Evolutionary conservation across 495 filamentous ascomycete species (phyloP), one percentile per base, ranked within the genome.

Genomic region (Neurospora sp.): DNA sequence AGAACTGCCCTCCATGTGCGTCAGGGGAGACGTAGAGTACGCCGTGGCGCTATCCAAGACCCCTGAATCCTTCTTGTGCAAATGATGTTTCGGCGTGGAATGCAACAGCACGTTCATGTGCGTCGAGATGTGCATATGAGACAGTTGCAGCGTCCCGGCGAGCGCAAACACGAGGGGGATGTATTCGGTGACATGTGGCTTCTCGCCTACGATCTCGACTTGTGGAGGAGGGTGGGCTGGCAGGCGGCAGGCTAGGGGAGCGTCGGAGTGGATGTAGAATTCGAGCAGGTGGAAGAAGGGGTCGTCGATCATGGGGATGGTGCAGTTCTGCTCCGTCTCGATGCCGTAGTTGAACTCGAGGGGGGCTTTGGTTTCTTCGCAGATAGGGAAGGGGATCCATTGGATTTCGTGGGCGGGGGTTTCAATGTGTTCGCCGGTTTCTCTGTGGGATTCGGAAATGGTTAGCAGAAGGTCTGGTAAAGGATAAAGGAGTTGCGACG

Each of bases 261-360:
- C 93, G 81, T 99, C 96, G 84, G 91, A 93, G 86, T 98, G 96
- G 77, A 98, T 90, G 88, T 98, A 98, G 87, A 97, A 98, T 83
- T 99, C 96, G 81, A 98, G 89, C 59, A 98, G 90, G 83, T 99
- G 96, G 87, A 96, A 99, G 86, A 97, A 90, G 22, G 90, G 88
- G 82, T 99, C 96, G 78, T 89, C 84, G 77, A 98, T 87, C 78
- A 92, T 87, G 77, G 90, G 83, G 80, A 98, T 92, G 69, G 96
- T 99, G 85, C 96, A 99, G 83, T 94, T 97, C 75, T 97, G 84
- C 75, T 94, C 92, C 84, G 86, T 84, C 77, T 94, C 92, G 75
- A 93, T 82, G 81, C 94, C 94, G 85, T 96, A 99, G 78, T 87
- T 87, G 77, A 99, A 88, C 74, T 94, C 87, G 75, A 98, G 88